Conservation (phyloP, 176 grass and related monocot species). For the Puccinellia tenuiflora region DNA sequence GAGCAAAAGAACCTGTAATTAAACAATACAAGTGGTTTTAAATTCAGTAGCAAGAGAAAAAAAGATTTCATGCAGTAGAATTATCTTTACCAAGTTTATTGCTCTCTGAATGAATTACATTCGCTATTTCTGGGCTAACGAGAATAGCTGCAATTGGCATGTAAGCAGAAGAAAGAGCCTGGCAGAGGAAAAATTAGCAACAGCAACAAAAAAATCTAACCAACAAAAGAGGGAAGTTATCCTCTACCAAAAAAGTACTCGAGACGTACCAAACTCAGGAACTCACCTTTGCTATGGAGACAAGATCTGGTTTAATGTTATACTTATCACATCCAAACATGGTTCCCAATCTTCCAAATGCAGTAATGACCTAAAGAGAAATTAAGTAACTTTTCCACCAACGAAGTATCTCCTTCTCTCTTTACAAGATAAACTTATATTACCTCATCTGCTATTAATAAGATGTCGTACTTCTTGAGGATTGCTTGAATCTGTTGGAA, state of each 20-base stretch:
- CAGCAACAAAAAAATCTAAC: background rate
- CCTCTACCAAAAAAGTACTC: background rate
- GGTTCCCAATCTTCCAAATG: conserved; percentile 85
- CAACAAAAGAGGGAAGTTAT: background rate
- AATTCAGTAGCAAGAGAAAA: conserved; percentile 22
- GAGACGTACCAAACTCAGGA: background rate
- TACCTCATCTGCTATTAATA: conserved; percentile 97
- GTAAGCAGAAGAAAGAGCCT: conserved; percentile 96
- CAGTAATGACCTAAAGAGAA: conserved; percentile 76
- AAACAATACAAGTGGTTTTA: background rate
- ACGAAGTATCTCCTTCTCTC: background rate
- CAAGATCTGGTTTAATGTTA: conserved; percentile 85
- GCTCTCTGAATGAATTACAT: conserved; percentile 90
- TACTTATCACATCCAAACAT: conserved; percentile 96
- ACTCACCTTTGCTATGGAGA: conserved; percentile 86
- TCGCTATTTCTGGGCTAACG: conserved; percentile 83
- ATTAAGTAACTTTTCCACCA: background rate
- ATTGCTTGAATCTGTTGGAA: conserved; percentile 70
- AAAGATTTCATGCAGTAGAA: background rate
- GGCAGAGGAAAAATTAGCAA: background rate
- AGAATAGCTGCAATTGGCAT: conserved; percentile 85
- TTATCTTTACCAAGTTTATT: conserved; percentile 75
- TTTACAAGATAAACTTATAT: background rate
- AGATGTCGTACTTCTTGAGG: conserved; percentile 89
- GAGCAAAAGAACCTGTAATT: conserved; percentile 74